Evolutionary conservation across 2,329 filamentous ascomycete species (phyloP), one percentile per base, ranked within the genome.

Genomic region (Massarina eburnea): DNA sequence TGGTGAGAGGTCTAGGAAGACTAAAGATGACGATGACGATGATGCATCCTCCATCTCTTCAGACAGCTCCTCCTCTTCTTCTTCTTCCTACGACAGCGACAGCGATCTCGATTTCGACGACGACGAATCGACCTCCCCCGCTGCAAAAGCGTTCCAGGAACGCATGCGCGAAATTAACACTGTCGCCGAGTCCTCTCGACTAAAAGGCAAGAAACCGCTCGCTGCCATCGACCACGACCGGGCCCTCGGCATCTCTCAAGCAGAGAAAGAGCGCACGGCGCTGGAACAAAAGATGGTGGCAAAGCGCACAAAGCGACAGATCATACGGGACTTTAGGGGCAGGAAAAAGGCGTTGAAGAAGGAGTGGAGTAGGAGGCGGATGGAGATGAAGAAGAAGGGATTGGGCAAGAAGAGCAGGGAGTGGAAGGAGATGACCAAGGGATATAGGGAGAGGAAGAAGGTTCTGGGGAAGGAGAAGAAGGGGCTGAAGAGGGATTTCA

Each of bases 151-250:
- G 1, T 61, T 58, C 41, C 43, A 45, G 14, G 27, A 37, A 8
- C 57, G 61, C 30, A 39, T 65, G 37, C 57, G 45, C 22, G 51
- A 54, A 3, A 64, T 68, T 43, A 55, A 67, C 30, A 41, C 45
- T 8, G 29, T 47, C 8, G 57, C 59, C 17, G 45, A 49, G 8
- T 26, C 51, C 8, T 45, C 60, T 1, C 41, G 42, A 12, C 20
- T 41, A 5, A 62, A 62, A 39, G 64, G 64, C 39, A 64, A 62
- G 33, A 64, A 64, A 34, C 35, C 38, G 8, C 29, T 45, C 7
- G 33, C 49, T 29, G 51, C 58, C 19, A 59, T 67, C 15, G 49
- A 51, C 4, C 43, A 41, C 3, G 61, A 66, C 35, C 59, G 63
- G n/a, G 52, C 51, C 9, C 37, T 50, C 7, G 62, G 58, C 7